Base-by-base conservation (phyloP, 2,329 filamentous ascomycete genomes). In the Aureobasidium lini region DNA sequence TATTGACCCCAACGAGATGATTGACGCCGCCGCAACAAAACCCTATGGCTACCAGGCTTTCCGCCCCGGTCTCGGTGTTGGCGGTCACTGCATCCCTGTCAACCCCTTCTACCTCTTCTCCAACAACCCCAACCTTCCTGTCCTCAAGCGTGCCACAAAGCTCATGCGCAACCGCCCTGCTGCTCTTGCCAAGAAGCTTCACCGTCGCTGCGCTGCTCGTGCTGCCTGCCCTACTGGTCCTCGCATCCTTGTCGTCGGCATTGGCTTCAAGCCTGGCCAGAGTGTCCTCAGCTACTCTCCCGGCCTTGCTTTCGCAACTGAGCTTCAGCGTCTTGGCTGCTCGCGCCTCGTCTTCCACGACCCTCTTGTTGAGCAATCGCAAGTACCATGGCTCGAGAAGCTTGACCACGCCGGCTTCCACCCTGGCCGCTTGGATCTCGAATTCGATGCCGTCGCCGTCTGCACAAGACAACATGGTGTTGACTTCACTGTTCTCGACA, bases 1-100 rank as follows among this genome's bases (percentile, higher is more conserved):
- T 29, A 64, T 65, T 46, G 62, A 64, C 15, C 60, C 61, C 39
- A 54, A 59, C 46, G 64, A 65, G 54, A 61, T 65, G 23, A 59
- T 60, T 11, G 47, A 50, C 18, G 62, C 61, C 11, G 61, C 63
- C 18, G 37, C 57, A n/a, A 64, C 63, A 31, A 64, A 64, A 47
- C 61, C 62, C 5, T 83, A 81, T 61, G 80, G 80, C 29, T 82
- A 79, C 63, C 73, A 76, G 62, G 73, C 80, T 0, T 78, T 76
- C 65, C 67, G 67, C 0, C 79, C 80, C 0, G 72, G 76, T 1
- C 67, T 79, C 1, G 80, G 80, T 9, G 80, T 83, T 5, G 80
- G 80, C 1, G 80, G 81, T 0, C 80, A 82, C 66, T 83, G 80
- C 62, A 82, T 83, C 60, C 80, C 80, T 0, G 74, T 82, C 62